phyloP scores from a whole-genome alignment of 192 early-diverging fungal genomes.

The Allomyces macrogynus region DNA sequence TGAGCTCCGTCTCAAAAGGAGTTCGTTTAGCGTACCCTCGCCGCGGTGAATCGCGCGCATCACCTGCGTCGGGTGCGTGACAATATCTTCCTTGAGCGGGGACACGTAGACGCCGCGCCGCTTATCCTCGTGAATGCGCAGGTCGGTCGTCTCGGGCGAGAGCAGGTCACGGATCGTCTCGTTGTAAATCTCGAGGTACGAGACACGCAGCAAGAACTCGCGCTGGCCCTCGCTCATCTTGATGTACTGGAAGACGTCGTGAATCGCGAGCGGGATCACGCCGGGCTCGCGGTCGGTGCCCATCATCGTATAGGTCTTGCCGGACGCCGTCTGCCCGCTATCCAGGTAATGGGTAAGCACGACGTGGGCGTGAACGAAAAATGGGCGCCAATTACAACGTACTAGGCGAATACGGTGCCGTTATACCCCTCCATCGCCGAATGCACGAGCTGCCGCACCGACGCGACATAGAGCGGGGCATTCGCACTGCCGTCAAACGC shows the following conservation, averaged over 20 bases:
- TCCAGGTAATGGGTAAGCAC: no score
- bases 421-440: background rate
- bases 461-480: background rate
- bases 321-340: slow-evolving; percentile 78
- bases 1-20: no score
- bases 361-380: no score
- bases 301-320: slow-evolving; percentile 67
- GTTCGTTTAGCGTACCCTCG: slow-evolving; percentile 30
- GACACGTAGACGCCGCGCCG: slow-evolving; percentile 55
- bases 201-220: slow-evolving; percentile 83
- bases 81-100: slow-evolving; percentile 51
- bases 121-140: slow-evolving; percentile 70
- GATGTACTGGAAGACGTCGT: slow-evolving; percentile 59
- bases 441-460: background rate
- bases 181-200: slow-evolving; percentile 97
- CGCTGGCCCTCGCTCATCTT: slow-evolving; percentile 29
- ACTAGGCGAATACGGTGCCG: slow-evolving; percentile 90
- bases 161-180: slow-evolving; percentile 80
- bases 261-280: slow-evolving; percentile 43
- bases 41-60: slow-evolving; percentile 54
- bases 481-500: background rate
- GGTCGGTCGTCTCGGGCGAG: slow-evolving; percentile 52
- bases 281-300: slow-evolving; percentile 39
- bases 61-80: slow-evolving; percentile 46
- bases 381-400: no score